Evolutionary conservation across 176 grass and related monocot species (phyloP).

Genomic region (Thinopyrum elongatum): DNA sequence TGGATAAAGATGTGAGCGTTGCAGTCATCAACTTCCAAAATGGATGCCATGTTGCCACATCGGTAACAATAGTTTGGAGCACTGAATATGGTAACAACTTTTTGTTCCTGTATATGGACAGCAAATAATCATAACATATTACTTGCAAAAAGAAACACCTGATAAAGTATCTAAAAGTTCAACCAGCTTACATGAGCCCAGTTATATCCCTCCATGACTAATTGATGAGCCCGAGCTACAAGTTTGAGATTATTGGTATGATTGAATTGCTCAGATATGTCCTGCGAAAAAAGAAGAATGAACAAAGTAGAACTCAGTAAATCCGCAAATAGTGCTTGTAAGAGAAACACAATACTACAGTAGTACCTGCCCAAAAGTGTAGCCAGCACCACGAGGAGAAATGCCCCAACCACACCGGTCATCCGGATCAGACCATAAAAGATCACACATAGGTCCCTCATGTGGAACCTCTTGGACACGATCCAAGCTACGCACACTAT

Average conservation of each 20-base stretch:
- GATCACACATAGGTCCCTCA: slow-evolving; percentile 97
- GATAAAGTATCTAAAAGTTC: slow-evolving; percentile 19
- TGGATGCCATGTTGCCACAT: slow-evolving; percentile 96
- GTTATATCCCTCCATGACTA: slow-evolving; percentile 98
- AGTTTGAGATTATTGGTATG: slow-evolving; percentile 95
- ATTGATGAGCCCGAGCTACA: slow-evolving; percentile 90
- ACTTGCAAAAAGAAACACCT: slow-evolving; percentile 19
- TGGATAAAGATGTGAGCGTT: slow-evolving; percentile 90
- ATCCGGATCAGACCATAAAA: slow-evolving; percentile 95
- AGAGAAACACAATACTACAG: slow-evolving; percentile 17
- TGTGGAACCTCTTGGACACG: slow-evolving; percentile 95
- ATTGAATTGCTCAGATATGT: slow-evolving; percentile 97
- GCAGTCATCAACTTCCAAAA: slow-evolving; percentile 97
- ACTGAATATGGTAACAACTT: slow-evolving; percentile 98
- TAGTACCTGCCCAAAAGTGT: slow-evolving; percentile 92
- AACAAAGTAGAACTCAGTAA: neutral
- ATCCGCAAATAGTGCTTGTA: neutral
- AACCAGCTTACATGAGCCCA: slow-evolving; percentile 88
- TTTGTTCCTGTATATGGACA: slow-evolving; percentile 70
- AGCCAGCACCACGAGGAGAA: slow-evolving; percentile 92
- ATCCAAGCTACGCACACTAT: slow-evolving; percentile 88
- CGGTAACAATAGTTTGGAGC: slow-evolving; percentile 98
- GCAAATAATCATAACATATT: slow-evolving; percentile 10
- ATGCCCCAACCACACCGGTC: slow-evolving; percentile 91
- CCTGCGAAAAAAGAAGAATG: slow-evolving; percentile 41